phyloP scores from a whole-genome alignment of 306 rosid genomes.

The Rosa multiflora region DNA sequence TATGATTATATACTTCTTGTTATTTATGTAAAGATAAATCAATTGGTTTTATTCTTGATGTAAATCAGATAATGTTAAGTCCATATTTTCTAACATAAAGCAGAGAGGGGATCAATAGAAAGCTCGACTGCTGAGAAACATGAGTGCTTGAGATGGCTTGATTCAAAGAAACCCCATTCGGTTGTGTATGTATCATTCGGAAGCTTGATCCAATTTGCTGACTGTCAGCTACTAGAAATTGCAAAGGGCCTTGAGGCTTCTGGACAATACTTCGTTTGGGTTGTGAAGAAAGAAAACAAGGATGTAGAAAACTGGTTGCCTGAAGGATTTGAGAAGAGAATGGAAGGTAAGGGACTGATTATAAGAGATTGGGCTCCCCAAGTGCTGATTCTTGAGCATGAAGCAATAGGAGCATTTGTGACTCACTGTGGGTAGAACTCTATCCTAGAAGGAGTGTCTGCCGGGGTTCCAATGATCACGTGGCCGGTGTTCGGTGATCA shows the following conservation, averaged over 20 bases:
- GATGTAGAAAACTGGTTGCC: slow-evolving; percentile 28
- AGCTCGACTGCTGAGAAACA: slow-evolving; percentile 29
- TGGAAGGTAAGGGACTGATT: slow-evolving; percentile 38
- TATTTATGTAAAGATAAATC: too few species aligned
- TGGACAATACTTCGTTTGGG: slow-evolving; percentile 43
- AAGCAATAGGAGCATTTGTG: slow-evolving; percentile 36
- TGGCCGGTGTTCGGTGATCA: slow-evolving; percentile 40
- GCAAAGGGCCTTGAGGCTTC: slow-evolving; percentile 55
- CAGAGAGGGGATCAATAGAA: slow-evolving; percentile 34
- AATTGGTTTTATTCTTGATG: too few species aligned
- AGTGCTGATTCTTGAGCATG: slow-evolving; percentile 34
- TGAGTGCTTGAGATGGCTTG: slow-evolving; percentile 27
- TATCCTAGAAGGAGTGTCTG: slow-evolving; percentile 26
- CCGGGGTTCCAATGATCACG: slow-evolving; percentile 46
- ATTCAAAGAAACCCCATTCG: slow-evolving; percentile 23
- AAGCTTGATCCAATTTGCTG: slow-evolving; percentile 4
- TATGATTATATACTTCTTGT: too few species aligned
- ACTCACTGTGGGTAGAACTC: slow-evolving; percentile 31
- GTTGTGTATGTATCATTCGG: slow-evolving; percentile 58
- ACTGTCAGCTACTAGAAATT: slow-evolving; percentile 44
- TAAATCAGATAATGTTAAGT: too few species aligned
- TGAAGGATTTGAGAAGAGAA: slow-evolving; percentile 29
- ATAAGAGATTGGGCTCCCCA: slow-evolving; percentile 56
- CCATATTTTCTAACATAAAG: too few species aligned
- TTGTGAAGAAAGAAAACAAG: slow-evolving; percentile 20